Evolutionary conservation across 768 basidiomycete species (phyloP), one percentile per base, ranked within the genome.

Genomic region (Tubosaeta sp.): DNA sequence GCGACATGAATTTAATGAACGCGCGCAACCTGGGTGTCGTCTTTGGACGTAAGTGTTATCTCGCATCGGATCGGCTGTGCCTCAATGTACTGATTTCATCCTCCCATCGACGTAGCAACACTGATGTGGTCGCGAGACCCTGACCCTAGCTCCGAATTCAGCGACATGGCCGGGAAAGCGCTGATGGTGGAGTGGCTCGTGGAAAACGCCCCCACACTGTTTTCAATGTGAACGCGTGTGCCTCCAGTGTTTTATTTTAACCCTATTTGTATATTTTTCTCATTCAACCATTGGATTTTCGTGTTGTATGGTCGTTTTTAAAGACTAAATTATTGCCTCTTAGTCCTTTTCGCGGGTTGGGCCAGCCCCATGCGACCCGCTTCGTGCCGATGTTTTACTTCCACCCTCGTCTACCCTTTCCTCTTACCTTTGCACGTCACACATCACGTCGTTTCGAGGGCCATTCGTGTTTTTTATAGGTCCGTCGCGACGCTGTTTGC

Each of bases 161-260:
- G 84, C 61, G 95, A 99, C 68, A 98, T 98, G 90, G 94, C 91
- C 8, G 91, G 92, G 47, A 97, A 95, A 70, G 91, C 95, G 6
- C 78, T 94, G 52, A 83, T 87, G 60, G 77, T 99, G 45, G 93
- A 96, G 68, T 96, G 94, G 88, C 81, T 97, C 57, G 83, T 98
- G 53, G 94, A 97, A 65, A 87, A 95, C 63, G 90, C 90, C 12
- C 78, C 75, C 35, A 67, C 68, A 22, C 71, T 88, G 59, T 80
- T 80, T 59, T 60, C 40, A 42, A 32, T 44, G 24, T 60, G 54
- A 57, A 48, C 41, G 6, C 25, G n/a, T 35, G 42, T 30, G 21
- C 32, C 13, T 19, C 21, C 25, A 7, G 11, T 35, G 44, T 51
- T 35, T 42, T 27, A 18, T 41, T 48, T 51, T 44, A 40, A 57